phyloP scores from a whole-genome alignment of 108 stramenopile genomes.

The Conticribra weissflogii region DNA sequence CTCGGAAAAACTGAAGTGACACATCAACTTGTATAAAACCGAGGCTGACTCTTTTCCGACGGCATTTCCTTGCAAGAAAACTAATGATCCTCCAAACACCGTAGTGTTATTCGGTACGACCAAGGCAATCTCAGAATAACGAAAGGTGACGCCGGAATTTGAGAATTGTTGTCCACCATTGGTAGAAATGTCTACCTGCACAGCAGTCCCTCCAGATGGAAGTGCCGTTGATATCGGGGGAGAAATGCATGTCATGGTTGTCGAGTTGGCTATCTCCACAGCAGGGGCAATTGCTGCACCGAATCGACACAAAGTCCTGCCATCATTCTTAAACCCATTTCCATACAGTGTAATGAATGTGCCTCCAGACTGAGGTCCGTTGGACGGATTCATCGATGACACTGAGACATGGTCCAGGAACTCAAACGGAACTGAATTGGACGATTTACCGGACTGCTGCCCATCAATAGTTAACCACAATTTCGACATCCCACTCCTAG shows the following conservation, averaged over 20 bases:
- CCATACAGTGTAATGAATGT: neutral
- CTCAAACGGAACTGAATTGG: slow-evolving; percentile 4
- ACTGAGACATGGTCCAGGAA: slow-evolving; percentile 1
- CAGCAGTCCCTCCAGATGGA: neutral
- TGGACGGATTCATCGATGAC: neutral
- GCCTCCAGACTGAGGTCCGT: neutral
- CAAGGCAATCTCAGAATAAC: neutral
- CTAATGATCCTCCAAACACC: neutral
- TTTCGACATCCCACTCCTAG: neutral
- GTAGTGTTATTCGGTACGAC: neutral
- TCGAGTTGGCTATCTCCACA: neutral
- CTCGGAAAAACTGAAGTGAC: neutral
- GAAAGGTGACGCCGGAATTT: neutral
- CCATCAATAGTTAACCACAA: slow-evolving; percentile 5
- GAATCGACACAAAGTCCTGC: slow-evolving; percentile 4
- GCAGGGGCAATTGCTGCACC: slow-evolving; percentile 12
- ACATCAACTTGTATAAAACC: neutral
- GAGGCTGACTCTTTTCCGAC: neutral
- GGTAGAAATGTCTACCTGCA: slow-evolving; percentile 1
- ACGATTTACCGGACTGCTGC: neutral
- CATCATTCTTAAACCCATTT: neutral
- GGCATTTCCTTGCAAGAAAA: neutral
- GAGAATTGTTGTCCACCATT: slow-evolving; percentile 11
- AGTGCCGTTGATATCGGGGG: slow-evolving; percentile 1
- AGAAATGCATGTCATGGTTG: neutral